Evolutionary conservation across 257 asterid genomes (phyloP).

Genomic region (Gardenia jasminoides): DNA sequence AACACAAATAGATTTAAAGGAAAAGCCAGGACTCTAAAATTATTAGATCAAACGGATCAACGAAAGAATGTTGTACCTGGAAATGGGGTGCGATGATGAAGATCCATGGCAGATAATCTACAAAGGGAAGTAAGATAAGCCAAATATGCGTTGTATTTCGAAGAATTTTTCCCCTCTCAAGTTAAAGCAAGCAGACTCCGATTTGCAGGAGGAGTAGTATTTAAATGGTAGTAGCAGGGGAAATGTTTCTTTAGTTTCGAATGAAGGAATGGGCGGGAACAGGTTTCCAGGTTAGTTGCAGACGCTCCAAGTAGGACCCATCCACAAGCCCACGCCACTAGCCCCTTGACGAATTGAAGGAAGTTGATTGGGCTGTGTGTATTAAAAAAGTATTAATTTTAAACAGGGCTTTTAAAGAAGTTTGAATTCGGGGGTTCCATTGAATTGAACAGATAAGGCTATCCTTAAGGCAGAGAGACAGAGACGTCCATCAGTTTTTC

Average conservation of each 20-base stretch:
- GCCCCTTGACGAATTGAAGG: background rate
- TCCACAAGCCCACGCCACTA: background rate
- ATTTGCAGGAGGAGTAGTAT: too few relatives aligned
- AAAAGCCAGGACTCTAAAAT: background rate
- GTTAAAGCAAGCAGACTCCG: too few relatives aligned
- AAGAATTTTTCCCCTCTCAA: background rate
- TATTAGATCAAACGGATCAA: background rate
- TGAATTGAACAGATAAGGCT: too few relatives aligned
- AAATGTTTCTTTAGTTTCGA: conserved; percentile 1
- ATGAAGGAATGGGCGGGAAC: conserved; percentile 41
- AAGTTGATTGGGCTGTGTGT: background rate
- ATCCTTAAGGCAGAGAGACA: too few relatives aligned
- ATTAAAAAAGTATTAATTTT: too few relatives aligned
- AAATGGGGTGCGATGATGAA: conserved; percentile 44
- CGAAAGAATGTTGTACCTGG: conserved; percentile 35
- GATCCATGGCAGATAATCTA: background rate
- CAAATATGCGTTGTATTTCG: too few relatives aligned
- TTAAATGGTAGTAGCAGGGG: background rate
- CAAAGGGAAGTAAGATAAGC: background rate
- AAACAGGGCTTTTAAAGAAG: too few relatives aligned
- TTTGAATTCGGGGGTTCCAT: too few relatives aligned
- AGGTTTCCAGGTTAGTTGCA: background rate
- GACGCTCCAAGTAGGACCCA: conserved; percentile 18
- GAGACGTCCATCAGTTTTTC: too few relatives aligned
- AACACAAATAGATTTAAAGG: background rate